phyloP scores from a whole-genome alignment of 257 asterid genomes.

The Plantago ovata region DNA sequence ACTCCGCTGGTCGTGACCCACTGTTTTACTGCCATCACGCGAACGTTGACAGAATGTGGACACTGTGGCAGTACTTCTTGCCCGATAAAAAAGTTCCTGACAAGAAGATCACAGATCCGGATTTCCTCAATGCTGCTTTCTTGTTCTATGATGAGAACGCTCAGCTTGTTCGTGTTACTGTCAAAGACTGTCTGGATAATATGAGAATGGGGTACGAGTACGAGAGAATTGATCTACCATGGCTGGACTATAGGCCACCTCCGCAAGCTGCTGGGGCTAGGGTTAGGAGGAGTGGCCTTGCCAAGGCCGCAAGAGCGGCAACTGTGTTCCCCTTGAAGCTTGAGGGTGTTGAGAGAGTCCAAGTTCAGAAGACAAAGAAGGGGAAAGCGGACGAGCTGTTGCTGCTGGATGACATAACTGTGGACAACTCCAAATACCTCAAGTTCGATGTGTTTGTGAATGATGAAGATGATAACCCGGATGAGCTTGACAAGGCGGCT shows the following conservation, averaged over 20 bases:
- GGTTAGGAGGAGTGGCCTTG: too few relatives aligned
- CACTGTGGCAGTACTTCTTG: neutral
- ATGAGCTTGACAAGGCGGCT: constrained; percentile 20
- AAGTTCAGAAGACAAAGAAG: constrained; percentile 10
- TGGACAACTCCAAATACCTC: constrained; percentile 4
- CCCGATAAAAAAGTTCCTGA: neutral
- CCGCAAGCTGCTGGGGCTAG: neutral
- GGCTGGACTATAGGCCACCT: neutral
- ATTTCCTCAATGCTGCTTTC: neutral
- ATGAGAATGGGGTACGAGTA: constrained; percentile 14
- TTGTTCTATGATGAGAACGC: neutral
- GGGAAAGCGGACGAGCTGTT: constrained; percentile 19
- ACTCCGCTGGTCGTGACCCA: constrained; percentile 16
- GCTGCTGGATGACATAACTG: constrained; percentile 11
- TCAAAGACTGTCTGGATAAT: neutral
- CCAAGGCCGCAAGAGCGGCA: neutral
- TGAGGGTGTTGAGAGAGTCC: neutral
- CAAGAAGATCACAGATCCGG: neutral
- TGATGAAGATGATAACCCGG: constrained; percentile 12
- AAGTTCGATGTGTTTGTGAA: constrained; percentile 26
- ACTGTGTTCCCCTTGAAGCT: neutral
- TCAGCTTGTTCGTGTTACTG: neutral
- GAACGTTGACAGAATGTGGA: neutral
- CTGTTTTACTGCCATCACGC: constrained; percentile 6
- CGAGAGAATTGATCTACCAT: neutral